Evolutionary conservation across 495 filamentous ascomycete species (phyloP), one percentile per base, ranked within the genome.

Genomic region (Penicillium lividum): DNA sequence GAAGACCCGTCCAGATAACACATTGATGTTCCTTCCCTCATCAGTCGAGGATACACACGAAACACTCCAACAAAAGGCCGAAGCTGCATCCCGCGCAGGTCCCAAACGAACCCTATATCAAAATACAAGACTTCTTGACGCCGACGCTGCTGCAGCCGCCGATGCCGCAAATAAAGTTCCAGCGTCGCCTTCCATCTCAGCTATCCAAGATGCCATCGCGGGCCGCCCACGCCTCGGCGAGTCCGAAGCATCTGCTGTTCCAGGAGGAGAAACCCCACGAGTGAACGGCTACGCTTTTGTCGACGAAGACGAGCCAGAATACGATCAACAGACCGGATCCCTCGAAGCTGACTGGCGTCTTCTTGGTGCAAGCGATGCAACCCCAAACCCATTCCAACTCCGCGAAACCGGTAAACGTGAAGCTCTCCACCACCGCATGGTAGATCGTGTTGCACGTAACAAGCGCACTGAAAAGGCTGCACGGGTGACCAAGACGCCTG

Each of bases 241-340:
- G n/a, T 83, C 85, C 0, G 89, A 96, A 64, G 80, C 81, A 4
- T 84, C 84, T 30, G 73, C 58, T 5, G 33, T 61, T 2, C 36
- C 73, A 3, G 86, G 84, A n/a, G 83, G 77, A 18, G 89, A 94
- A 67, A 97, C 94, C 1, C 94, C 94, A 0, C 81, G 91, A 3
- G 90, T 98, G 0, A 91, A 91, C 54, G 94, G 94, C 22, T 98
- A 97, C 65, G 85, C 90, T 3, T 98, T 97, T 71, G 94, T 98
- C 43, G 92, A 96, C 61, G 81, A 84, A 34, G 89, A 95, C 63
- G 88, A 91, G 44, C 82, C 84, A 0, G 75, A 77, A 7, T 59
- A 94, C 64, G 87, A 90, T 42, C 82, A 84, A 0, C 74, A 77
- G 7, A 57, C 65, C 57, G 15, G 60, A 18, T 31, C 50, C 38